Base-by-base conservation (phyloP, 805 yeast genomes). In the Cyberlindnera lachancei region DNA sequence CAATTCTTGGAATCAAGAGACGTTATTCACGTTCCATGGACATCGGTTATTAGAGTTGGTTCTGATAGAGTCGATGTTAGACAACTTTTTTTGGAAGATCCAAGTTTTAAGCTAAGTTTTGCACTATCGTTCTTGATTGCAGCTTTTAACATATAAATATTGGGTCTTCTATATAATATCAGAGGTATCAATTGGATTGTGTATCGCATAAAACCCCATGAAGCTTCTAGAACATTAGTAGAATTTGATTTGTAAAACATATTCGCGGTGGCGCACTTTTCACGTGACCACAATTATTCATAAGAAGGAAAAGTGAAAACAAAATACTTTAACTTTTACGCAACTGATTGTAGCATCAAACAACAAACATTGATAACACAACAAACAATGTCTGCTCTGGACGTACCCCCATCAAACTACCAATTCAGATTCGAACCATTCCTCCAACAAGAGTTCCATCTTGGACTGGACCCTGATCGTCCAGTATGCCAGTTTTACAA, bases 401-500 rank as follows among this genome's bases (percentile, higher is more conserved):
- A 64, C 38, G 65, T 66, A 7, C 57, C 57, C 33, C 61, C 68
- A 3, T 37, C 57, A 3, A 46, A 55, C 21, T 62, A 71, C 29
- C 56, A 56, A 6, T 73, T 75, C 56, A 76, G 79, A 44, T 88
- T 90, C 52, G 96, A 90, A 48, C 80, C 85, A 7, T 86, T 84
- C 46, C 68, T 90, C 23, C 66, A 84, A 45, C 70, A 74, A 37
- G 96, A 90, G 52, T 86, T 70, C 57, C 74, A 81, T 40, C 76
- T 87, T 44, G 87, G 92, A 0, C 63, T 86, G 20, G 87, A 86
- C 53, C 95, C 95, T 3, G 90, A 81, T 48, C 66, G 96, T 37
- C 96, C 96, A 5, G 70, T 81, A 2, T 90, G 97, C 53, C 81
- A 81, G 42, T 79, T 64, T 48, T 80, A 65, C 62, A 64, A 66